Percentiles rank a stretch among this genome's conserved stretches.
Evolutionary conservation across 1,284 basidiomycete species (phyloP).

Genomic region (Ganoderma multipileum): DNA sequence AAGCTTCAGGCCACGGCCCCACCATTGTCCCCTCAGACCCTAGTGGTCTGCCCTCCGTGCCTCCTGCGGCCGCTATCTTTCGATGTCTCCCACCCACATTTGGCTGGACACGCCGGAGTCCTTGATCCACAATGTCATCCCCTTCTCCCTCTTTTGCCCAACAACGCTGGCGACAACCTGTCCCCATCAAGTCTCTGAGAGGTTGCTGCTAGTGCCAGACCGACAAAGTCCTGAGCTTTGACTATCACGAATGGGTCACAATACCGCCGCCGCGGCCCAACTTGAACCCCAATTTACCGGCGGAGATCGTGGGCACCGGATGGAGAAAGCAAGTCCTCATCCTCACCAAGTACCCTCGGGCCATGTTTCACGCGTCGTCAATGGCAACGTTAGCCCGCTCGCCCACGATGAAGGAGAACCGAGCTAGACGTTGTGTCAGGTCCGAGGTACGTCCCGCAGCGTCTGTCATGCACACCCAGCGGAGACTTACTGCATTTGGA

Average conservation of each 20-base stretch:
- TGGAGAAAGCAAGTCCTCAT: background rate
- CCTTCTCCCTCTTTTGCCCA: background rate
- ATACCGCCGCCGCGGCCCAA: too few species aligned
- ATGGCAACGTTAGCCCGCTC: background rate
- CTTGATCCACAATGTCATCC: background rate
- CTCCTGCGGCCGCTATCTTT: background rate
- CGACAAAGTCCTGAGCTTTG: too few species aligned
- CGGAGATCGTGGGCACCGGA: too few species aligned
- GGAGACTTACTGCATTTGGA: background rate
- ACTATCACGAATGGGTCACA: background rate
- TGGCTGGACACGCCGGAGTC: background rate
- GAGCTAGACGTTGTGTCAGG: background rate
- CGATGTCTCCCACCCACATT: background rate
- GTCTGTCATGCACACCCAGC: background rate
- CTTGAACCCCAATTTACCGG: too few species aligned
- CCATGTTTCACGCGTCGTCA: background rate
- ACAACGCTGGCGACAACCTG: background rate
- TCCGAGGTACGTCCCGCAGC: background rate
- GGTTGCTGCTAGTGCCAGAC: background rate
- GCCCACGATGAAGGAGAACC: too few species aligned
- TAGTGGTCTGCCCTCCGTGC: background rate
- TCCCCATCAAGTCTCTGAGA: background rate
- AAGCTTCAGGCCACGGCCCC: background rate
- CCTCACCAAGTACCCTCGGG: background rate
- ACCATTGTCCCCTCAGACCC: background rate